Percentiles rank a stretch among this genome's conserved stretches.
These are phyloP conservation scores for Pseudonitzschia pungens DNA, from an alignment of 108 stramenopile species.

Conservation along the genomic window DNA sequence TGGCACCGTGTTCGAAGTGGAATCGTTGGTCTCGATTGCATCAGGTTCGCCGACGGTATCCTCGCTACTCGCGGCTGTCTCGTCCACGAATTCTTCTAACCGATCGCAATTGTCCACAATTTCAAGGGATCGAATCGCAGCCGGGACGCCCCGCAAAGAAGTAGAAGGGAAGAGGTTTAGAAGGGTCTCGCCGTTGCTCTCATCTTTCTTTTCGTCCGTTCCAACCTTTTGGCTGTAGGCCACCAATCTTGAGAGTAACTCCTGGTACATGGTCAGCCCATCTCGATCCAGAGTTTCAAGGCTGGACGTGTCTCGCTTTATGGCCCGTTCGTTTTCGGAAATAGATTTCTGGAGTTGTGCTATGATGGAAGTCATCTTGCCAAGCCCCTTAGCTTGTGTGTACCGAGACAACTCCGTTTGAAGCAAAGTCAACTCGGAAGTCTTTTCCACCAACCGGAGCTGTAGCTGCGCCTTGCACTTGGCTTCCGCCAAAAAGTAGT, in stretches of 20 bases:
- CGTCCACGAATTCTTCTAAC: constrained; percentile 23
- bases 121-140: constrained; percentile 1
- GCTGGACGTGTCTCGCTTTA: constrained; percentile 4
- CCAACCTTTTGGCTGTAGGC: constrained; percentile 1
- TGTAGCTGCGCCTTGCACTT: constrained; percentile 6
- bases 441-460: constrained; percentile 3
- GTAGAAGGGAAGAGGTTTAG: constrained; percentile 1
- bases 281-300: constrained; percentile 3
- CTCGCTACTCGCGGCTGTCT: neutral
- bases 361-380: constrained; percentile 26
- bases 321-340: constrained; percentile 3
- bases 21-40: neutral
- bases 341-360: constrained; percentile 26
- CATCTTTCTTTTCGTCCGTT: neutral
- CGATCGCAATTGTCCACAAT: constrained; percentile 14
- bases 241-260: constrained; percentile 14
- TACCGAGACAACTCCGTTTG: constrained; percentile 22
- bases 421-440: constrained; percentile 10
- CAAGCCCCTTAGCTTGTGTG: constrained; percentile 16
- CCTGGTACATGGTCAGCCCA: constrained; percentile 19
- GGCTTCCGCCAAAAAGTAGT: constrained; percentile 35
- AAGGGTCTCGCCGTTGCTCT: neutral
- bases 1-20: neutral
- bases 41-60: neutral
- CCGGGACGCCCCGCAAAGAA: constrained; percentile 12